Percentiles rank a stretch among this genome's conserved stretches.
Evolutionary conservation across 2,329 filamentous ascomycete genomes (phyloP).

Genomic region (Aspergillus pseudonomiae): DNA sequence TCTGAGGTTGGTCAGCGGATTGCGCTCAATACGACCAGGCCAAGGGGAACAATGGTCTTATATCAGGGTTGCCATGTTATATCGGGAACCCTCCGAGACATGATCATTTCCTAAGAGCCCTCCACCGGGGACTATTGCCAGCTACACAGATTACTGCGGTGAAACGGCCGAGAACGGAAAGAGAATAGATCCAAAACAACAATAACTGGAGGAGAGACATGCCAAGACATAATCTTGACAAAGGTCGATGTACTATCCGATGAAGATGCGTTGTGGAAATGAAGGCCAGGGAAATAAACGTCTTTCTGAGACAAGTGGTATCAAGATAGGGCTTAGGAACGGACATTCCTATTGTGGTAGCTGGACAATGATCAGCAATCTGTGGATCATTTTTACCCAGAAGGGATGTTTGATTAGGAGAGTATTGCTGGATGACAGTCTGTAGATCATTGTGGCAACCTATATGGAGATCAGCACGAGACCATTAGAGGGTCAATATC

Average conservation of each 20-base stretch:
- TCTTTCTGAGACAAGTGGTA: neutral
- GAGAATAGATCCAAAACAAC: neutral
- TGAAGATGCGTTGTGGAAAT: neutral
- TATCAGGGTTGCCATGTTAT: neutral
- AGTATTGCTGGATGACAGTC: neutral
- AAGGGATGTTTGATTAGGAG: neutral
- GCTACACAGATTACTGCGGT: neutral
- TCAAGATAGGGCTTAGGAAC: neutral
- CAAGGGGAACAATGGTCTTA: neutral
- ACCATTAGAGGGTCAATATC: neutral
- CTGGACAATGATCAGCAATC: neutral
- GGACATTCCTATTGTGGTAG: neutral
- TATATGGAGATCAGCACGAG: neutral
- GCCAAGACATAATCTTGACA: neutral
- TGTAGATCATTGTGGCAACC: neutral
- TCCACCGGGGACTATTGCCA: neutral
- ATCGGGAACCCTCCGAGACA: neutral
- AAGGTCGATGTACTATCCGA: neutral
- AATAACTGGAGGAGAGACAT: neutral
- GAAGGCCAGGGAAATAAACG: neutral
- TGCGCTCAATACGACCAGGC: neutral
- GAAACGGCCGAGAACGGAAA: neutral
- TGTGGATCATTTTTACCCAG: neutral
- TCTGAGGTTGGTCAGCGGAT: neutral
- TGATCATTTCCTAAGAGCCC: neutral